Conservation (phyloP, 2,329 filamentous ascomycete species). For the Hypoxylon sp. region DNA sequence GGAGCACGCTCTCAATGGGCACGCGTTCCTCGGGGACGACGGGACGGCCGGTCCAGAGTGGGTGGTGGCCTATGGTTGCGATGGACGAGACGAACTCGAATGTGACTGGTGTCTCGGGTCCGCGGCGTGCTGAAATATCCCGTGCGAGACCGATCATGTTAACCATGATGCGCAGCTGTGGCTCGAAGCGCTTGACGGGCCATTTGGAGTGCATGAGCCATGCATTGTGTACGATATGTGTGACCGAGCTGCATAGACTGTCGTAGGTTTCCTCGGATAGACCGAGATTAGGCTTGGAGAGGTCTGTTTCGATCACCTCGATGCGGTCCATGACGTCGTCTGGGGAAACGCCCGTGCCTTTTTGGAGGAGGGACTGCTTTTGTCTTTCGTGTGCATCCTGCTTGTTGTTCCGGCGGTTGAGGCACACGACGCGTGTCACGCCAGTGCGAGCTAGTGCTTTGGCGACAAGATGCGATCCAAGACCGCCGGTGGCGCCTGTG, state of each 20-base stretch:
- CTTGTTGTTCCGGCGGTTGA: conserved; percentile 60
- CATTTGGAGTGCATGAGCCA: conserved; percentile 64
- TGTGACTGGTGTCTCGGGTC: conserved; percentile 28
- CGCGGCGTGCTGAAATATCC: conserved; percentile 46
- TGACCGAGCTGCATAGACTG: conserved; percentile 56
- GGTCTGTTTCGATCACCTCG: conserved; percentile 58
- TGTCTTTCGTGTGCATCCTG: conserved; percentile 20
- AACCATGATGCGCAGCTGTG: conserved; percentile 61
- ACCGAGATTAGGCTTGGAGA: conserved; percentile 59
- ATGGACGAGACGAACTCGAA: conserved; percentile 62
- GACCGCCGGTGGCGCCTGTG: conserved; percentile 58
- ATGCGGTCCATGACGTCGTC: conserved; percentile 55
- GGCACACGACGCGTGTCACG: conserved; percentile 57
- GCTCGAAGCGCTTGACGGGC: conserved; percentile 56
- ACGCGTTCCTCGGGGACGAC: conserved; percentile 61
- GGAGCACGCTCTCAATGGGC: conserved; percentile 57
- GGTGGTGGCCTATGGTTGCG: conserved; percentile 54
- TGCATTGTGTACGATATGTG: conserved; percentile 66
- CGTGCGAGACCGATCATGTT: conserved; percentile 63
- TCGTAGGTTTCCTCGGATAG: conserved; percentile 58
- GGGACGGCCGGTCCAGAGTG: conserved; percentile 34
- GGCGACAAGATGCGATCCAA: conserved; percentile 56
- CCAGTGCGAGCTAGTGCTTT: conserved; percentile 45
- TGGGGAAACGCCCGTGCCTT: conserved; percentile 3
- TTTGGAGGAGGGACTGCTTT: not conserved